phyloP scores from a whole-genome alignment of 805 yeast species.

The Teunomyces stri region DNA sequence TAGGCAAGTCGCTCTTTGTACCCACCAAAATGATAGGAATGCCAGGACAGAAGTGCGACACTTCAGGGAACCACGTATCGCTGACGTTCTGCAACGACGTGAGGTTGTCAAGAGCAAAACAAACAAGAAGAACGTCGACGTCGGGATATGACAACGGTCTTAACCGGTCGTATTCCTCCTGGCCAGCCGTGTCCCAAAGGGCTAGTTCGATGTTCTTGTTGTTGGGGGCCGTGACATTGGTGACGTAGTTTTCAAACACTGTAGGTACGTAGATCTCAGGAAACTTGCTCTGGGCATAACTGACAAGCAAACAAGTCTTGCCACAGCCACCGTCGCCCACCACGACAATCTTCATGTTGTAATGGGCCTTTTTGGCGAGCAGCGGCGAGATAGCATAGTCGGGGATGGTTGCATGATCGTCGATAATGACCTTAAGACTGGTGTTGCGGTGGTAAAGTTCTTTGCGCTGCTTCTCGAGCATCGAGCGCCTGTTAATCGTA shows the following conservation, averaged over 20 bases:
- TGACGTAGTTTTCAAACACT: slow-evolving; percentile 74
- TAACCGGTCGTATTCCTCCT: slow-evolving; percentile 78
- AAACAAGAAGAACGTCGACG: slow-evolving; percentile 69
- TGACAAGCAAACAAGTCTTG: slow-evolving; percentile 72
- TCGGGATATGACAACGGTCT: slow-evolving; percentile 80
- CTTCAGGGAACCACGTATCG: slow-evolving; percentile 89
- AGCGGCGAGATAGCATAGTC: slow-evolving; percentile 27
- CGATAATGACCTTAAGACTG: slow-evolving; percentile 27
- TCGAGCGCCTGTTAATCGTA: slow-evolving; percentile 19
- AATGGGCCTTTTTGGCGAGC: slow-evolving; percentile 16
- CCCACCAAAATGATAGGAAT: slow-evolving; percentile 81
- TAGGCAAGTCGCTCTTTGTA: slow-evolving; percentile 63
- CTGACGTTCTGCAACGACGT: slow-evolving; percentile 68
- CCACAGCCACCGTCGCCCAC: slow-evolving; percentile 93
- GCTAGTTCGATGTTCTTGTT: slow-evolving; percentile 73
- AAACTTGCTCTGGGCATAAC: slow-evolving; percentile 67
- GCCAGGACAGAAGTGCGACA: slow-evolving; percentile 76
- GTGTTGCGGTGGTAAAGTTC: slow-evolving; percentile 21
- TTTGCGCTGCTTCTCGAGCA: slow-evolving; percentile 19
- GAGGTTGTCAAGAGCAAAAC: slow-evolving; percentile 66
- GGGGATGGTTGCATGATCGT: slow-evolving; percentile 39
- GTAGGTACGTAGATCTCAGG: slow-evolving; percentile 79
- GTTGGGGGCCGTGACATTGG: slow-evolving; percentile 63
- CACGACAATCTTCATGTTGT: slow-evolving; percentile 60
- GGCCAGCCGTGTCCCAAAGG: slow-evolving; percentile 90